phyloP scores from a whole-genome alignment of 371 early-diverging fungal genomes.

The Mucor mucedo region DNA sequence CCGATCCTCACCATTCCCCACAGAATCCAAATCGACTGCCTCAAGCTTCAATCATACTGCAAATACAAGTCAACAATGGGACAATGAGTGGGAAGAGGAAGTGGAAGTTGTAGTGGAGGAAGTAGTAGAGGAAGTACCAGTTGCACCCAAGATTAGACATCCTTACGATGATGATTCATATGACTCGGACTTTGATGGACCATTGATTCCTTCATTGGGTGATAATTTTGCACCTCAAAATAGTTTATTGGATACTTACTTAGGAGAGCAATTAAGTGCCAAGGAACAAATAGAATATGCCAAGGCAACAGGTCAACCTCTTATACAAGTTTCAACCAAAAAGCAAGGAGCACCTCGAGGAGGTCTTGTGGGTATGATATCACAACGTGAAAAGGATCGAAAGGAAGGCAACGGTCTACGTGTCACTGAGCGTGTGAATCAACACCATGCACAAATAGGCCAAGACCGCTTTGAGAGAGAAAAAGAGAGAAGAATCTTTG shows the following conservation, averaged over 20 bases:
- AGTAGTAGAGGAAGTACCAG: constrained; percentile 13
- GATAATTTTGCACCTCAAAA: constrained; percentile 58
- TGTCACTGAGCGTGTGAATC: constrained; percentile 44
- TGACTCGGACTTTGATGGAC: constrained; percentile 37
- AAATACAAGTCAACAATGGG: constrained; percentile 10
- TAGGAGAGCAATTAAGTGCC: constrained; percentile 51
- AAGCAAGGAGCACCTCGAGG: constrained; percentile 43
- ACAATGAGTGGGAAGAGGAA: constrained; percentile 21
- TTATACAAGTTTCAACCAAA: constrained; percentile 51
- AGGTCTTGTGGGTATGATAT: constrained; percentile 55
- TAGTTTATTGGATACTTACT: constrained; percentile 44
- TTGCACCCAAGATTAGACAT: constrained; percentile 22
- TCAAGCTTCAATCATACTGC: constrained; percentile 8
- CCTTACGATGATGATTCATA: constrained; percentile 38
- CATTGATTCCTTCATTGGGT: constrained; percentile 47
- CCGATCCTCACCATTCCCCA: background rate
- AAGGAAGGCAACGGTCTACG: constrained; percentile 43
- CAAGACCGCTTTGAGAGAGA: constrained; percentile 48
- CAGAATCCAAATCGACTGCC: constrained; percentile 15
- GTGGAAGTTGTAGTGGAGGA: background rate
- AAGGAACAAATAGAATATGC: constrained; percentile 57
- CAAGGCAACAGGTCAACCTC: constrained; percentile 54
- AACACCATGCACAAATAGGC: constrained; percentile 34
- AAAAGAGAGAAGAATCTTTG: constrained; percentile 50
- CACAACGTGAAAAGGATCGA: constrained; percentile 51